Evolutionary conservation across 2,329 filamentous ascomycete species (phyloP).

Genomic region (Fusarium verticillioides): DNA sequence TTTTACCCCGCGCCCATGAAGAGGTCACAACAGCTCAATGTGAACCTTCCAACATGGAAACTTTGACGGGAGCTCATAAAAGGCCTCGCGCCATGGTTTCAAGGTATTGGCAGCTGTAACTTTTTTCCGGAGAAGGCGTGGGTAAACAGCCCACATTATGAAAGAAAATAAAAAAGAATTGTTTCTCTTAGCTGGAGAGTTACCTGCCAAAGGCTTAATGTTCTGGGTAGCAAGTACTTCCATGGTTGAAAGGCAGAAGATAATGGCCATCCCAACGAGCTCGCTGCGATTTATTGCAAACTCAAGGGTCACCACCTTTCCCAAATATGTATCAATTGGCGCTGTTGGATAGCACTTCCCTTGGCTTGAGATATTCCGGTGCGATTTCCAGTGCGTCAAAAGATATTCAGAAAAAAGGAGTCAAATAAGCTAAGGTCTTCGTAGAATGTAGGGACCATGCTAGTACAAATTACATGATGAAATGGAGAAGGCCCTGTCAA

Average conservation of each 20-base stretch:
- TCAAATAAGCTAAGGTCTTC: no score
- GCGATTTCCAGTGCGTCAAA: background rate
- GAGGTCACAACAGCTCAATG: no score
- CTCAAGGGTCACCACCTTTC: background rate
- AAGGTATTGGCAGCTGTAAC: background rate
- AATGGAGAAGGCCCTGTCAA: no score
- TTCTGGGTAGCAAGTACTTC: background rate
- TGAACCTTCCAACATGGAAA: background rate
- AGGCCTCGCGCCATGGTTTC: background rate
- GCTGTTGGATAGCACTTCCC: background rate
- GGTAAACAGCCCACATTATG: background rate
- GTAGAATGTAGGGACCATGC: background rate
- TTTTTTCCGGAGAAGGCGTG: background rate
- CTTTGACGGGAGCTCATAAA: background rate
- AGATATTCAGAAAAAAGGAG: background rate
- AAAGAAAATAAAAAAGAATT: no score
- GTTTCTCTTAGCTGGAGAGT: background rate
- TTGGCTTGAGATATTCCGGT: background rate
- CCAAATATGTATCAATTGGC: background rate
- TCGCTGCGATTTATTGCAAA: no score
- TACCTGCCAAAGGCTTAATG: rapidly evolving
- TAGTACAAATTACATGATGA: no score
- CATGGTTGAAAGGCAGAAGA: background rate
- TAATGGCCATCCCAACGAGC: no score
- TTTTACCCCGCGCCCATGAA: no score